Evolutionary conservation across 805 yeast species (phyloP), one percentile per base, ranked within the genome.

Genomic region (Candida manassasensis): DNA sequence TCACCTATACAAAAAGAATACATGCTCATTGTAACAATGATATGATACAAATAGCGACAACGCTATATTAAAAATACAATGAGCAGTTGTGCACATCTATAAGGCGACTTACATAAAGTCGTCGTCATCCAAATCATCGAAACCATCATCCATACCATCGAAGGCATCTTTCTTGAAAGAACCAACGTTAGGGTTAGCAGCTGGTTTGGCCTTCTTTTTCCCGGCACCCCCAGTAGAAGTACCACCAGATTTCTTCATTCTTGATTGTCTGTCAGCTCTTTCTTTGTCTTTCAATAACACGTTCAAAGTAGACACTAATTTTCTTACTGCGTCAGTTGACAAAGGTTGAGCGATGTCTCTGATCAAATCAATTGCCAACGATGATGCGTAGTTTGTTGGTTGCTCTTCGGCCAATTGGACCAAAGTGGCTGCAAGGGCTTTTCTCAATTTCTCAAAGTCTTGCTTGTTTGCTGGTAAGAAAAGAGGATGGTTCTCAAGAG

Each of bases 201-300:
- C 62, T 38, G 85, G 82, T 62, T 84, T 83, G 39, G 87, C 96
- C 77, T 89, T 90, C 77, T 84, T 83, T 75, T 89, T 88, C 63
- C 95, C 95, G 25, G 94, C 93, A 57, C 96, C 96, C 50, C 94
- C 94, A 16, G 86, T 76, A 26, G 90, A 77, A 18, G 94, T 84
- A 45, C 90, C 93, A 43, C 93, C 90, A 37, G 85, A 72, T 57
- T 80, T 82, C 49, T 83, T 76, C 51, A 84, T 66, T 59, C 96
- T 79, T 17, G 84, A 87, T 52, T 77, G 84, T 70, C 97, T 85
- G 66, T 90, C 97, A 37, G 82, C 83, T 56, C 81, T 82, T 60
- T 81, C 87, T 66, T 90, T 90, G 38, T 88, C 95, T 52, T 83
- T 88, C 43, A 83, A 69, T 37, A 81, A 59, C 4, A 89, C 90